A percentile compares a stretch with the other conserved stretches of the same genome.
phyloP scores from a whole-genome alignment of 306 rosid genomes.

The Gastrolobium villosum region DNA sequence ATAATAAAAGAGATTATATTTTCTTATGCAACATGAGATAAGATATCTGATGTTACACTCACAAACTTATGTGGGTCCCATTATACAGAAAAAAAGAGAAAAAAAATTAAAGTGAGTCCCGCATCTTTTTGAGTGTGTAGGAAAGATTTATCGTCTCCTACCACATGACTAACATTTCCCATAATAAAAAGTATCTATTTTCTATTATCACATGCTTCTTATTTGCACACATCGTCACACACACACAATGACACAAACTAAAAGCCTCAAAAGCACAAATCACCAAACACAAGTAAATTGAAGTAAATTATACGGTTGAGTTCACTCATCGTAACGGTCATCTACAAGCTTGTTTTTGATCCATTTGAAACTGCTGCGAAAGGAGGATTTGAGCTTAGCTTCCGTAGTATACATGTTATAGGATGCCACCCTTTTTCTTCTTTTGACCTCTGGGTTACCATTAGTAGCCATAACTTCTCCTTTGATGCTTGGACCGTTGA shows the following conservation, averaged over 20 bases:
- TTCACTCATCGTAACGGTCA: constrained; percentile 49
- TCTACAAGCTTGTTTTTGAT: constrained; percentile 69
- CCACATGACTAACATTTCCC: too few species aligned
- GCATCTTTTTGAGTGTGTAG: too few species aligned
- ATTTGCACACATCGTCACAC: background rate
- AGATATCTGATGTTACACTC: too few species aligned
- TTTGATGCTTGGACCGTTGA: constrained; percentile 57
- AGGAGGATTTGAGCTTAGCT: constrained; percentile 72
- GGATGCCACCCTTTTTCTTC: constrained; percentile 66
- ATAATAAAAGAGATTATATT: too few species aligned
- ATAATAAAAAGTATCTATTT: background rate
- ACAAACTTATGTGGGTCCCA: too few species aligned
- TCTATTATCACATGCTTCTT: background rate
- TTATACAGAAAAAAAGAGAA: too few species aligned
- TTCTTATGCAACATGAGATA: too few species aligned
- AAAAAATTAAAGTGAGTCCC: too few species aligned
- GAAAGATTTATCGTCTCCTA: too few species aligned
- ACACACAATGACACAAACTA: background rate
- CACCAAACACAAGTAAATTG: background rate
- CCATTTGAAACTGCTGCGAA: constrained; percentile 73
- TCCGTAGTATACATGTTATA: constrained; percentile 67
- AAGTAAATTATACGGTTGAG: background rate
- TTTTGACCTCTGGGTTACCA: constrained; percentile 62
- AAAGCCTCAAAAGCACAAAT: background rate
- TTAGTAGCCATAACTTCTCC: constrained; percentile 49